phyloP scores from a whole-genome alignment of 2,329 filamentous ascomycete genomes.

The Pyricularia grisea region DNA sequence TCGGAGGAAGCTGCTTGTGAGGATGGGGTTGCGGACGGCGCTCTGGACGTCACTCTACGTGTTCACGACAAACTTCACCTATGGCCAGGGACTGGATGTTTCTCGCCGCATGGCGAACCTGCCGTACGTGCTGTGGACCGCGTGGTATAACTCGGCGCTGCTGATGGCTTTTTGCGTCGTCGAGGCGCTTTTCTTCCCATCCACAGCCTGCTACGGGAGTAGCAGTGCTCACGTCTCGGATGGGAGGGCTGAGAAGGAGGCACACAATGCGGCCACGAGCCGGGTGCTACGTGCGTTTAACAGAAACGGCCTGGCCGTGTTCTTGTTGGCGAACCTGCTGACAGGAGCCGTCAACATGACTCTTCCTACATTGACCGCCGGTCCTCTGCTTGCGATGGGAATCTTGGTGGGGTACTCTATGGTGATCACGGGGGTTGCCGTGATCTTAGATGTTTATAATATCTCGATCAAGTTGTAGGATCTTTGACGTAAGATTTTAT shows the following conservation, averaged over 20 bases:
- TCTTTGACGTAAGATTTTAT: not conserved
- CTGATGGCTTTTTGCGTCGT: slow-evolving; percentile 68
- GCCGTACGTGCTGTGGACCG: slow-evolving; percentile 87
- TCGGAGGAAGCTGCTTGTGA: slow-evolving; percentile 50
- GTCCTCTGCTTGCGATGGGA: slow-evolving; percentile 55
- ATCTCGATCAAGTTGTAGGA: slow-evolving; percentile 60
- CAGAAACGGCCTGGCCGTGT: slow-evolving; percentile 75
- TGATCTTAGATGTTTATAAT: slow-evolving; percentile 54
- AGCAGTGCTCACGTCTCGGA: slow-evolving; percentile 22
- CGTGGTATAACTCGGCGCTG: slow-evolving; percentile 83
- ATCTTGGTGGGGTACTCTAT: slow-evolving; percentile 67
- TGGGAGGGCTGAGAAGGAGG: slow-evolving; percentile 45
- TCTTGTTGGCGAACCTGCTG: slow-evolving; percentile 78
- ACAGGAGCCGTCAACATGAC: slow-evolving; percentile 87
- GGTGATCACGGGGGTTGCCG: slow-evolving; percentile 56
- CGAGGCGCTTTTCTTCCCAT: slow-evolving; percentile 70
- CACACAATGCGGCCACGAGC: slow-evolving; percentile 64
- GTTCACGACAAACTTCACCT: slow-evolving; percentile 55
- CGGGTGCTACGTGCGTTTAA: slow-evolving; percentile 77
- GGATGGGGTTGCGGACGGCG: slow-evolving; percentile 53
- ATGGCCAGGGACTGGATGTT: slow-evolving; percentile 65
- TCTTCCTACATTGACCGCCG: slow-evolving; percentile 68
- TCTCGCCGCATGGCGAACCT: slow-evolving; percentile 88
- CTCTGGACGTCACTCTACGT: slow-evolving; percentile 65
- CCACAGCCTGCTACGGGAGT: slow-evolving; percentile 43